These are phyloP conservation scores for Tolypocladium amazonense DNA, from an alignment of 2,329 filamentous ascomycete genomes.

Conservation along the genomic window DNA sequence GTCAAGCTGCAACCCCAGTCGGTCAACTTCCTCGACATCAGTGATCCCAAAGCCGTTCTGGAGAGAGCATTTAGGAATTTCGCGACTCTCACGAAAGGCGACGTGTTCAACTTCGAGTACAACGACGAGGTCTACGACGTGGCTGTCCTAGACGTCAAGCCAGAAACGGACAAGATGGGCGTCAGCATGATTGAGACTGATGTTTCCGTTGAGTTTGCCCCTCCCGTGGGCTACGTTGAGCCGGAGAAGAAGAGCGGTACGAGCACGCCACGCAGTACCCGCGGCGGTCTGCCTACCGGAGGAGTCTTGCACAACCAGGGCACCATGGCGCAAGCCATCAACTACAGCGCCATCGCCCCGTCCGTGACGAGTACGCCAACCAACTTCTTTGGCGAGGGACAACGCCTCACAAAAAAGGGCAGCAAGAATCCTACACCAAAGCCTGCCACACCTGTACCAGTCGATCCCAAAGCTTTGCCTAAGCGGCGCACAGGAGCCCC, in stretches of 20 bases:
- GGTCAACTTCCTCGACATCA: slow-evolving; percentile 88
- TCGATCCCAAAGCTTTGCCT: slow-evolving; percentile 17
- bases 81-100: slow-evolving; percentile 82
- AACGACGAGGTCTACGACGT: slow-evolving; percentile 92
- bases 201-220: slow-evolving; percentile 89
- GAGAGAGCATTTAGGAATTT: slow-evolving; percentile 97
- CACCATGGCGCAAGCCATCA: slow-evolving; percentile 96
- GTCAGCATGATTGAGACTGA: slow-evolving; percentile 96
- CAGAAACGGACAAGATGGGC: slow-evolving; percentile 68
- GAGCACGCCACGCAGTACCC: slow-evolving; percentile 65
- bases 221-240: slow-evolving; percentile 90
- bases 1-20: slow-evolving; percentile 97
- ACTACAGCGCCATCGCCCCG: slow-evolving; percentile 84
- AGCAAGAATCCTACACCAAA: slow-evolving; percentile 58
- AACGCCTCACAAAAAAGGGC: slow-evolving; percentile 74
- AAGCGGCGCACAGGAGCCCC: slow-evolving; percentile 59
- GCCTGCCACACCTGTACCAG: slow-evolving; percentile 56
- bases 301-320: slow-evolving; percentile 75
- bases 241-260: slow-evolving; percentile 71
- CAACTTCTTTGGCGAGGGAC: slow-evolving; percentile 70
- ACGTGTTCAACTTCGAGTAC: slow-evolving; percentile 93
- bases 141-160: slow-evolving; percentile 88
- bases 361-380: slow-evolving; percentile 60
- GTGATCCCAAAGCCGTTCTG: slow-evolving; percentile 91
- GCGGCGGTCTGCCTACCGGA: slow-evolving; percentile 54